Evolutionary conservation across 768 basidiomycete genomes (phyloP), one percentile per base, ranked within the genome.

Genomic region (Gyrodon lividus): DNA sequence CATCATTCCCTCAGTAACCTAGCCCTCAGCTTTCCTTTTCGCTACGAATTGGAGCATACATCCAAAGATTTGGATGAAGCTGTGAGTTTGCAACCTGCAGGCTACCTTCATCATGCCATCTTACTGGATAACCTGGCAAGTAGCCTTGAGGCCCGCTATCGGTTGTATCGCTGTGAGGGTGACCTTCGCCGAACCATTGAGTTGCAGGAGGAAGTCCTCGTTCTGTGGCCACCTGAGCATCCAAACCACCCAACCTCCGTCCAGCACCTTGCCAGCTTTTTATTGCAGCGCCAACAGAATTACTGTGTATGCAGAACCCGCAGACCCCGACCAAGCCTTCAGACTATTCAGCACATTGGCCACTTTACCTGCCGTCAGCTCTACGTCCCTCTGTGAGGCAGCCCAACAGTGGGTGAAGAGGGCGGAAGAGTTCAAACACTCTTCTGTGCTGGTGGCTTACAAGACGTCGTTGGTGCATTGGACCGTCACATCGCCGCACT

Each of bases 1-100:
- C 12, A 46, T 13, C 8, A 5, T 26, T 17, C 42, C 10, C 42
- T 63, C 19, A 49, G 48, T 28, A 59, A 54, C 40, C 57, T 64
- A 14, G 59, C 54, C 20, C 43, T 47, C 35, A 48, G 45, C 2
- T 42, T 63, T 9, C 26, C 34, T 10, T 30, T n/a, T 26, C 52
- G 40, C 28, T 58, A 57, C 48, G 50, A 56, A 19, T 35, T 42
- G 34, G 40, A 17, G 17, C 20, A 55, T 10, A 19, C 51, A 2
- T 22, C 33, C 6, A 48, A 46, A 6, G 65, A 66, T 45, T 30
- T 59, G 19, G 46, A 63, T 9, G 57, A 65, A 26, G 59, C 43
- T 5, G 16, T 60, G 20, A 39, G 34, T 19, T 33, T 63, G 12
- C 37, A 20, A 34, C 51, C 62, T 12, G 33, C 40, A 20, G 46